Evolutionary conservation across 768 basidiomycete genomes (phyloP).

Genomic region (Psilocybe azurescens): DNA sequence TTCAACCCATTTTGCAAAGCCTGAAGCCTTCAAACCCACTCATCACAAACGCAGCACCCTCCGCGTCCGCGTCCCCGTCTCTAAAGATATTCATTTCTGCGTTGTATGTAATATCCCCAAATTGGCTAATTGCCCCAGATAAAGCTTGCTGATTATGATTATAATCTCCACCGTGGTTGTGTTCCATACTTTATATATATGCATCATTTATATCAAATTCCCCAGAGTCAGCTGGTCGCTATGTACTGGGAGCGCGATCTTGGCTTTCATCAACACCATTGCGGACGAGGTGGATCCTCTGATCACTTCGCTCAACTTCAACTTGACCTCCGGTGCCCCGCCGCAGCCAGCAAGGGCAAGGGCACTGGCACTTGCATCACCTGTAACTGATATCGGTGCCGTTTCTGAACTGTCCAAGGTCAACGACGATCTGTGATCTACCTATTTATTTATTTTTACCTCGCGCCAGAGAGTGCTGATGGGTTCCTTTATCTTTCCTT

Average conservation of each 20-base stretch:
- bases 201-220: neutral
- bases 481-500: too few relatives aligned
- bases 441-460: neutral
- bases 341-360: too few relatives aligned
- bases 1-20: too few relatives aligned
- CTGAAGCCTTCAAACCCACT: too few relatives aligned
- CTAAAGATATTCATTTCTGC: neutral
- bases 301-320: neutral
- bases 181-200: too few relatives aligned
- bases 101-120: neutral
- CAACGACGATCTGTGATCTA: neutral
- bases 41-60: neutral
- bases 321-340: neutral
- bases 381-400: neutral
- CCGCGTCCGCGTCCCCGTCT: neutral
- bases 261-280: conserved; percentile 4
- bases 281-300: conserved; percentile 1
- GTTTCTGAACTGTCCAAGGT: neutral
- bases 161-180: too few relatives aligned
- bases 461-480: too few relatives aligned
- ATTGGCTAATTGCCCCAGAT: too few relatives aligned
- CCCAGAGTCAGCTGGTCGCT: neutral
- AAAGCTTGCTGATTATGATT: too few relatives aligned
- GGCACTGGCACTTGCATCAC: neutral
- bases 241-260: neutral